Conservation (phyloP, 306 rosid genomes). For the Lagenaria siceraria region DNA sequence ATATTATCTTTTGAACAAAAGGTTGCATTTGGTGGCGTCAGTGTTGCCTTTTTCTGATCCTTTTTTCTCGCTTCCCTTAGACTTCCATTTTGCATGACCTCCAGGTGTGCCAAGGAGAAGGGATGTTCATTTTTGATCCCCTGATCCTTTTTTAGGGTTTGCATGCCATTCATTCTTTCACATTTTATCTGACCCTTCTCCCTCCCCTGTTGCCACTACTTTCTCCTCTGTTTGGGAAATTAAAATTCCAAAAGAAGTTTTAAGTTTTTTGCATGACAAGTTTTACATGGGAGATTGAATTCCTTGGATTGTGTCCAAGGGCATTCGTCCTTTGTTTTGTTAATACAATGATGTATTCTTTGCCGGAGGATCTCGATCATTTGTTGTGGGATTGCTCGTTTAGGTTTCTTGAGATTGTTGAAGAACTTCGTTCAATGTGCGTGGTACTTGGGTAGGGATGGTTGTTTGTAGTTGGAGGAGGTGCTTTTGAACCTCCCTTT, state of each 20-base stretch:
- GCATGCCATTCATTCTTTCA: not conserved
- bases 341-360: not conserved
- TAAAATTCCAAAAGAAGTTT: not conserved
- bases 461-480: not conserved
- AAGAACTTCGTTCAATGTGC: not conserved
- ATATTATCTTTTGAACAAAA: too few species aligned
- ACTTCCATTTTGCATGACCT: too few species aligned
- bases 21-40: too few species aligned
- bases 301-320: not conserved
- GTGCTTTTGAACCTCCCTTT: not conserved
- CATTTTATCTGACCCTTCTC: not conserved
- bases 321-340: not conserved
- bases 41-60: too few species aligned
- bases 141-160: not conserved
- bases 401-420: not conserved
- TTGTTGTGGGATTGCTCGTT: not conserved
- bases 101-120: too few species aligned
- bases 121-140: too few species aligned
- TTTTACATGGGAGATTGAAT: not conserved
- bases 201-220: not conserved
- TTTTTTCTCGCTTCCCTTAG: too few species aligned
- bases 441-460: not conserved
- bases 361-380: not conserved
- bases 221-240: not conserved
- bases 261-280: not conserved